A percentile compares a stretch with the other conserved stretches of the same genome.
These are phyloP conservation scores for Cercospora beticola DNA, from an alignment of 2,329 filamentous ascomycete genomes.

Conservation along the genomic window DNA sequence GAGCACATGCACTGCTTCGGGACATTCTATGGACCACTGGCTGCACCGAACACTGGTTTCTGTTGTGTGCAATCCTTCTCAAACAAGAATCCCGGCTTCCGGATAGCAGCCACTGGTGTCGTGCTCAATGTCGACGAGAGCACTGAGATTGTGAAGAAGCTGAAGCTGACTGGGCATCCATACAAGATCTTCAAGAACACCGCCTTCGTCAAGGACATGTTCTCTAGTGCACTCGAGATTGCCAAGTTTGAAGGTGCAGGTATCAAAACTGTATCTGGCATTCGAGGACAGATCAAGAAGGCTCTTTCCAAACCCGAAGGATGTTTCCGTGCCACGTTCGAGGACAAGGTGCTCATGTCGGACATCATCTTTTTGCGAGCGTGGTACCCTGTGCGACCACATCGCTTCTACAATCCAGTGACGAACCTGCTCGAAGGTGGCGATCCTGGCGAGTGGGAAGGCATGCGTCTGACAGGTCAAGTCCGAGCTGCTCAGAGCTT, in stretches of 20 bases:
- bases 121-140: slow-evolving; percentile 93
- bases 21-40: slow-evolving; percentile 91
- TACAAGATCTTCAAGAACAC: slow-evolving; percentile 99
- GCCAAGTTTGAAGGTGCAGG: slow-evolving; percentile 97
- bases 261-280: slow-evolving; percentile 92
- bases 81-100: slow-evolving; percentile 81
- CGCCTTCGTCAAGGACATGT: slow-evolving; percentile 98
- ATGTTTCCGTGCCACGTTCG: slow-evolving; percentile 94
- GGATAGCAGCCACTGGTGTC: slow-evolving; percentile 90
- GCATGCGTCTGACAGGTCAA: slow-evolving; percentile 92
- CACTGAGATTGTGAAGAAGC: slow-evolving; percentile 98
- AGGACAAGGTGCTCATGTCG: slow-evolving; percentile 95
- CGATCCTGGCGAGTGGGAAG: slow-evolving; percentile 63
- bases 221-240: slow-evolving; percentile 86
- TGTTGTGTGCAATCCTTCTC: slow-evolving; percentile 89
- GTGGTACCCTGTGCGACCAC: slow-evolving; percentile 95
- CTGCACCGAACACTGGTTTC: slow-evolving; percentile 94
- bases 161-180: slow-evolving; percentile 88
- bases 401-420: slow-evolving; percentile 94
- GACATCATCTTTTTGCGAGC: slow-evolving; percentile 95
- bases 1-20: slow-evolving; percentile 99
- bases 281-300: slow-evolving; percentile 95
- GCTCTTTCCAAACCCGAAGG: slow-evolving; percentile 91
- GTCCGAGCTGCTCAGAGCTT: slow-evolving; percentile 76
- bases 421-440: slow-evolving; percentile 77